Base-by-base conservation (phyloP, 2,329 filamentous ascomycete genomes). In the Cyphellophora europaea region DNA sequence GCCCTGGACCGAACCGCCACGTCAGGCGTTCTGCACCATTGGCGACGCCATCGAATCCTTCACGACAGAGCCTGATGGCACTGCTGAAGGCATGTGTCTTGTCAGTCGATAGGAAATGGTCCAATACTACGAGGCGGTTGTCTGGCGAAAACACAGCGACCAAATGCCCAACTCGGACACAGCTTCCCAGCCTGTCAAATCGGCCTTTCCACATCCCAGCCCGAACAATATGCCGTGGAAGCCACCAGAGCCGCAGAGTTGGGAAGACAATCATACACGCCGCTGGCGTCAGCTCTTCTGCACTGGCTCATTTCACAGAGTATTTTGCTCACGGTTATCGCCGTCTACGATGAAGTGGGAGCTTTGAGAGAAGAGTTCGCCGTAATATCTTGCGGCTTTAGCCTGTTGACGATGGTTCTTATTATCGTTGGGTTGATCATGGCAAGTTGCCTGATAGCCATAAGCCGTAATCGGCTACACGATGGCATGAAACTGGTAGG, bases 271-370 rank as follows among this genome's bases (percentile, higher is more conserved):
- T n/a, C n/a, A n/a, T n/a, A n/a, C n/a, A n/a, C n/a, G n/a, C n/a
- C n/a, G 4, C 13, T 38, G 0, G 5, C 42, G 0, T 58, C 54
- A 2, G 49, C 42, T 0, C 3, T 52, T 0, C 39, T 66, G 1
- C 62, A 66, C 35, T 66, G 61, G 60, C 44, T 66, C 0, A 45
- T 62, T 2, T 65, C 62, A 0, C 56, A 65, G 21, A 51, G 50
- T 12, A 30, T 66, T 2, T 67, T 64, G 40, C 37, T 66, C 2
- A 53, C 57, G 1, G 42, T 46, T 1, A 48, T 61, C 11, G 46
- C 53, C 6, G 35, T 35, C 8, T 50, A 48, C 29, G 27, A 34
- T 28, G 10, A 12, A n/a, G 5, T 11, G 13, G 36, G 29, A 5
- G 19, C 23, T 11, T 19, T 36, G 19, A 17, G 25, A 5, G 15